Evolutionary conservation across 2,329 filamentous ascomycete species (phyloP).

Genomic region (Botrytis galanthina): DNA sequence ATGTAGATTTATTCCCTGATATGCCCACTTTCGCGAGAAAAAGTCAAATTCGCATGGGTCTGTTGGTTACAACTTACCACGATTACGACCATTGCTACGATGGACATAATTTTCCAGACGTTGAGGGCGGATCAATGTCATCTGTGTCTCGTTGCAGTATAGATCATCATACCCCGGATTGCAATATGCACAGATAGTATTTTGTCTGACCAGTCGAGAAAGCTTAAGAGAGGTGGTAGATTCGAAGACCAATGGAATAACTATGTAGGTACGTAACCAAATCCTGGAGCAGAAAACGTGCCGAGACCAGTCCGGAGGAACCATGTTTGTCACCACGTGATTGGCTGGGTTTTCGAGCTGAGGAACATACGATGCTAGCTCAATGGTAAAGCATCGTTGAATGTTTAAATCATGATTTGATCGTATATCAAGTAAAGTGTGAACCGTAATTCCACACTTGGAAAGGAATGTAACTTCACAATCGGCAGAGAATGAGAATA

Average conservation of each 20-base stretch:
- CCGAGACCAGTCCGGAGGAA: background rate
- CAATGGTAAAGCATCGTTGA: background rate
- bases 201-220: background rate
- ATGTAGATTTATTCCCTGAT: background rate
- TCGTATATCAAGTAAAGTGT: background rate
- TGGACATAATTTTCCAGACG: background rate
- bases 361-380: background rate
- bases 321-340: background rate
- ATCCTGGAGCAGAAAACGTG: background rate
- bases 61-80: background rate
- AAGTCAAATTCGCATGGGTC: background rate
- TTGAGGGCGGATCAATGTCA: background rate
- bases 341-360: background rate
- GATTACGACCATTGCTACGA: background rate
- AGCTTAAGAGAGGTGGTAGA: background rate
- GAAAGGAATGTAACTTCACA: background rate
- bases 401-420: background rate
- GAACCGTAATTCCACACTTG: background rate
- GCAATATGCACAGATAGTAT: background rate
- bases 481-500: background rate
- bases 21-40: background rate
- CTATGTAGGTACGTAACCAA: background rate
- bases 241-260: background rate
- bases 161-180: constrained; percentile 5
- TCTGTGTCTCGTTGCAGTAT: background rate